Base-by-base conservation (phyloP, 2,329 filamentous ascomycete genomes). In the Microcyclospora pomicola region DNA sequence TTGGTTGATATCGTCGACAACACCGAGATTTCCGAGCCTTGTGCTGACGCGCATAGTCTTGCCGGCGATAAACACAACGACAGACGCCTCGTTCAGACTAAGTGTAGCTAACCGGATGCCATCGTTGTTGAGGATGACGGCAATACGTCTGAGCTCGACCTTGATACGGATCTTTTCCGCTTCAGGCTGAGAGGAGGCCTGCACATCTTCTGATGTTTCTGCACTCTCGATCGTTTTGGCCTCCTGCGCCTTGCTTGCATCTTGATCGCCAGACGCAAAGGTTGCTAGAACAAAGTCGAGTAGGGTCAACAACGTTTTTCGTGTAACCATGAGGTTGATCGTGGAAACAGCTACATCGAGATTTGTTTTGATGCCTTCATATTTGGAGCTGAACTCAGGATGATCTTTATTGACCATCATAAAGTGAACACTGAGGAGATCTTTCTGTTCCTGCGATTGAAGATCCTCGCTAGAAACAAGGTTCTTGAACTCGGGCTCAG, bases 41-140 rank as follows among this genome's bases (percentile, higher is more conserved):
- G 86, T 85, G 34, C 80, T 84, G 16, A 98, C 75, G 27, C 83
- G 76, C 82, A 98, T 91, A 0, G 83, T 80, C 49, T 78, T 83
- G 31, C 82, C 86, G 36, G 82, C 75, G 4, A 98, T 66, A 63
- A 93, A 93, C 6, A 98, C 79, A 1, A 83, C 83, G 27, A 95
- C 80, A 55, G 95, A 83, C 2, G 87, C 91, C 42, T 91, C 88
- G 48, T 85, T 92, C 52, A 99, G 76, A 38, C 86, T 91, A 13
- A 98, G 63, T 0, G 91, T 98, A 19, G 91, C 91, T 19, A 99
- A 71, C 16, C 91, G 77, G 41, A 96, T 92, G 0, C 91, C 91
- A 57, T 99, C 92, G 47, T 98, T 96, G 58, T 99, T 99, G 39
- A 99, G 68, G 45, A 98, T 88, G 19, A 98, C 70, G 2, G 85